Evolutionary conservation across 331 rosid species (phyloP).

Genomic region (Stylosanthes scabra): DNA sequence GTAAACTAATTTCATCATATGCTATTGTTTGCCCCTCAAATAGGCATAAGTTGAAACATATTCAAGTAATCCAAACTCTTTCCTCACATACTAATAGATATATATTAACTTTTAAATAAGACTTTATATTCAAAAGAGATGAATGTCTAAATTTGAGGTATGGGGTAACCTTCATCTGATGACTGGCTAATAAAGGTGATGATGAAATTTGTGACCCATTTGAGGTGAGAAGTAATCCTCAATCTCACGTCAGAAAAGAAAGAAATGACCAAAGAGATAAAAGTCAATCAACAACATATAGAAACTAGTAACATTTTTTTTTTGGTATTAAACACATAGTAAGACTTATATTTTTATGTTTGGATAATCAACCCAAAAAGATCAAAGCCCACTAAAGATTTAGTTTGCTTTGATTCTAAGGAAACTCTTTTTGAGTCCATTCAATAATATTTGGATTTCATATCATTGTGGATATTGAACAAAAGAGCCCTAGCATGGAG

Average conservation of each 20-base stretch:
- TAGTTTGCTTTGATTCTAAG: constrained; percentile 24
- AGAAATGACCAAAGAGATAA: not conserved
- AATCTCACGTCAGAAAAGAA: not conserved
- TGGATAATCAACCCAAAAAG: not conserved
- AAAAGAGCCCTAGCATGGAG: not conserved
- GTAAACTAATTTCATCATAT: no score
- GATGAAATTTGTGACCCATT: constrained; percentile 22
- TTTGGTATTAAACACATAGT: no score
- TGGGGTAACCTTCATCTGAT: constrained; percentile 29
- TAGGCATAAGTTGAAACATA: not conserved
- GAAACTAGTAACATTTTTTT: not conserved
- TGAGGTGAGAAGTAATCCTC: constrained; percentile 37
- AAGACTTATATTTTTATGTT: not conserved
- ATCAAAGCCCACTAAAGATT: constrained; percentile 27
- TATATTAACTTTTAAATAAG: not conserved
- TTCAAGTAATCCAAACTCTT: not conserved
- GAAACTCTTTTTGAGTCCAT: constrained; percentile 20
- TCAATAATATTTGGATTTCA: constrained; percentile 11
- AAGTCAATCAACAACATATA: constrained; percentile 23
- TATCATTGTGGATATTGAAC: not conserved
- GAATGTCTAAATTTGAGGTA: constrained; percentile 6
- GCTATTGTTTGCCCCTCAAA: no score
- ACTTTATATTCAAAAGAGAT: constrained; percentile 14
- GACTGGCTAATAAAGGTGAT: not conserved
- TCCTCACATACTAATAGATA: not conserved